A percentile compares a stretch with the other conserved stretches of the same genome.
Conservation (phyloP, 495 filamentous ascomycete species). For the Hyaloscypha hepaticicola region DNA sequence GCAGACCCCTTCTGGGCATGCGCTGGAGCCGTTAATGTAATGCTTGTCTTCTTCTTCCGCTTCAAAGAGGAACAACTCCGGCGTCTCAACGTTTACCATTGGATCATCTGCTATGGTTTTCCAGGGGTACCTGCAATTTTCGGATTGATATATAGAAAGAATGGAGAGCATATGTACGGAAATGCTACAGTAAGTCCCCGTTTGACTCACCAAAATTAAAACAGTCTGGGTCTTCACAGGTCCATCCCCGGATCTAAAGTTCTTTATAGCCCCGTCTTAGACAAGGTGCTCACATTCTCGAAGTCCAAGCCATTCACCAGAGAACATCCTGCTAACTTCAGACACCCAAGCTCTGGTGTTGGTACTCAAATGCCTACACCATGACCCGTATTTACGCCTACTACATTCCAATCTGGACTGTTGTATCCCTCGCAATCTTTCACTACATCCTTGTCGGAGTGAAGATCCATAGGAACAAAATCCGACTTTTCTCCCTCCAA, state of each 20-base stretch:
- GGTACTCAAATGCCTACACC: conserved; percentile 69
- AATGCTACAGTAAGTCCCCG: conserved; percentile 52
- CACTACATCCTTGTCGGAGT: conserved; percentile 72
- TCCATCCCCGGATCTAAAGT: too few relatives aligned
- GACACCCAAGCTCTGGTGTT: conserved; percentile 80
- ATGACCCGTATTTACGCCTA: conserved; percentile 72
- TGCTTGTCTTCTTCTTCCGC: conserved; percentile 76
- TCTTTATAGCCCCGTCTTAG: too few relatives aligned
- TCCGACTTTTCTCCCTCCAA: not conserved
- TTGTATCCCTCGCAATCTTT: conserved; percentile 62
- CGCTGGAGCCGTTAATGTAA: conserved; percentile 85
- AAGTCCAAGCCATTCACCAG: not conserved
- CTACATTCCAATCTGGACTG: conserved; percentile 85
- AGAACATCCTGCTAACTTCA: not conserved
- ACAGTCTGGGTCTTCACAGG: too few relatives aligned
- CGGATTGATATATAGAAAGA: conserved; percentile 58
- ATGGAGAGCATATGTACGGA: conserved; percentile 61
- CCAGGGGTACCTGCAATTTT: conserved; percentile 68
- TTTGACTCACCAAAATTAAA: not conserved
- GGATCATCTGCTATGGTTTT: conserved; percentile 69
- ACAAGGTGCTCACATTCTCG: too few relatives aligned
- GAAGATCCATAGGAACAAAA: conserved; percentile 39
- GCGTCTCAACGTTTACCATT: conserved; percentile 66
- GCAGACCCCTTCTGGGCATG: conserved; percentile 60
- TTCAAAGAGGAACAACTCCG: conserved; percentile 65